phyloP scores from a whole-genome alignment of 2,329 filamentous ascomycete genomes.

The Echinosphaeria canescens region DNA sequence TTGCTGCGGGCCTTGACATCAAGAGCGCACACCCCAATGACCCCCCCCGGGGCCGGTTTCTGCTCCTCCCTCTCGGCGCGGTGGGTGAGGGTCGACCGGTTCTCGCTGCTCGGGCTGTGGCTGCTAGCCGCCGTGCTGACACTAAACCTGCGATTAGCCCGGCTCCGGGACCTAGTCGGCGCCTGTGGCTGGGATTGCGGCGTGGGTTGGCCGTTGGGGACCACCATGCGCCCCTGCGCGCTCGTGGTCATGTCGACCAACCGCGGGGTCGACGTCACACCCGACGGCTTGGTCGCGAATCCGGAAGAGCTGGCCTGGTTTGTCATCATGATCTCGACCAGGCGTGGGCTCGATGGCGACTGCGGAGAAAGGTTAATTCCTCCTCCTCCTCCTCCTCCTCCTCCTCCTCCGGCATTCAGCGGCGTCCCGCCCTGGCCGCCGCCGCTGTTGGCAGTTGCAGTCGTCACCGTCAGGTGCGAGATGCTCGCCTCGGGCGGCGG shows the following conservation, averaged over 20 bases:
- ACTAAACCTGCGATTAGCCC: conserved; percentile 55
- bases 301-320: conserved; percentile 11
- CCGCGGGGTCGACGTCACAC: too few species aligned
- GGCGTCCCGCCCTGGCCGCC: too few species aligned
- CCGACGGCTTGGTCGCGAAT: conserved; percentile 5
- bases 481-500: conserved; percentile 26
- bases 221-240: too few species aligned
- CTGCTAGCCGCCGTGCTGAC: conserved; percentile 67
- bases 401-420: too few species aligned
- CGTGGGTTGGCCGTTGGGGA: too few species aligned
- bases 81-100: conserved; percentile 25
- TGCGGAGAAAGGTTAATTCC: too few species aligned
- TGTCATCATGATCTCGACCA: conserved; percentile 25
- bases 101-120: conserved; percentile 58
- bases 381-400: too few species aligned
- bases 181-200: conserved; percentile 16
- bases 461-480: conserved; percentile 29
- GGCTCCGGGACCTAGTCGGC: conserved; percentile 40
- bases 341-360: too few species aligned
- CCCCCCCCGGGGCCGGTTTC: conserved; percentile 37
- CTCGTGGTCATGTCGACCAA: too few species aligned
- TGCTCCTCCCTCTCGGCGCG: conserved; percentile 37
- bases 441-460: too few species aligned
- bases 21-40: conserved; percentile 85
- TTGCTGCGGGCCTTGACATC: conserved; percentile 95